Base-by-base conservation (phyloP, 176 grass and related monocot genomes). In the Juncus inflexus region DNA sequence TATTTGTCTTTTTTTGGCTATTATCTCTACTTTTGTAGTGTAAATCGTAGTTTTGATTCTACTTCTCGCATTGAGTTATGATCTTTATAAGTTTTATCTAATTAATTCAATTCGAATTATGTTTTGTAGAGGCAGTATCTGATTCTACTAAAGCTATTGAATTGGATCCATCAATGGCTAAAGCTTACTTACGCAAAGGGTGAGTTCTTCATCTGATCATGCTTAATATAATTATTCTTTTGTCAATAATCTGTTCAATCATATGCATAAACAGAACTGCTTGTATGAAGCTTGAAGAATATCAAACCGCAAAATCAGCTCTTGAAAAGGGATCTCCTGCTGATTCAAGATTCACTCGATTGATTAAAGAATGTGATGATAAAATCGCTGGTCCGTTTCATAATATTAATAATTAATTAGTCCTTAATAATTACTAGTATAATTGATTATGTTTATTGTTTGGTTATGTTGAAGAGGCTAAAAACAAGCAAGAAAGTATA, bases 111-210 rank as follows among this genome's bases (percentile, higher is more conserved):
- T 15, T 9, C 1, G 0, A 57, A 38, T 16, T 64, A 54, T 77
- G 50, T 59, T 63, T 67, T 69, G 67, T 80, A 95, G 90, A 95
- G 52, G 90, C 90, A 58, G 90, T 89, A 42, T 81, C 82, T 49
- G 90, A 95, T 86, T 84, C 85, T 43, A 89, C 80, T 78, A 89
- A 77, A 77, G 90, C 85, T 16, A 95, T 95, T 67, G 85, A 95
- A 66, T 71, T 95, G 43, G 83, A 95, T 69, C 70, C 86, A 39
- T 79, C 67, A 0, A 77, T 95, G 83, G 63, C 79, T 12, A 95
- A 95, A 76, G 86, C 86, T 7, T 95, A 86, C 64, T 67, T 90
- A 12, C 83, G 86, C 11, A 95, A 95, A 78, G 90, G 90, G 86
- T 95, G 13, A 71, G 54, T 40, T 47, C 19, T 64, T 74, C 12